phyloP scores from a whole-genome alignment of 805 yeast species.

The Candida hungchunana region DNA sequence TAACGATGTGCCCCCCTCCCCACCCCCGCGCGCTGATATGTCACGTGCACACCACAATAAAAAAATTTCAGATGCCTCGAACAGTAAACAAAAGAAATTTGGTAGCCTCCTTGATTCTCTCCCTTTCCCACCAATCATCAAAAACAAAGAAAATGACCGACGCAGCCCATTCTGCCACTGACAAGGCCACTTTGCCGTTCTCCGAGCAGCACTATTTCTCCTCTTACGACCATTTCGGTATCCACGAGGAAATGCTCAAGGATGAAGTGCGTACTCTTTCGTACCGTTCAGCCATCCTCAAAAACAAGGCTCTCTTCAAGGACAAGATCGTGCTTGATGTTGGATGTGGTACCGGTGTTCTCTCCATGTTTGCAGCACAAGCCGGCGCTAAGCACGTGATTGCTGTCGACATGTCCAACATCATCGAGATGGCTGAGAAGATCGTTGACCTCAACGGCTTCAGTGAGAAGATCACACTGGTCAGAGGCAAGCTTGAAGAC shows the following conservation, averaged over 20 bases:
- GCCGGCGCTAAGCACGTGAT: conserved; percentile 99
- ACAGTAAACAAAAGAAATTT: conserved; percentile 7
- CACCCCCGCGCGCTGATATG: too few species aligned
- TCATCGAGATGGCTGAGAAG: conserved; percentile 93
- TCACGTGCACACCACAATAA: too few species aligned
- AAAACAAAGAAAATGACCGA: conserved; percentile 15
- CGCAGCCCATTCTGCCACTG: conserved; percentile 52
- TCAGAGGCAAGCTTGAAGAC: conserved; percentile 94
- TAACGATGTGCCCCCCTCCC: too few species aligned
- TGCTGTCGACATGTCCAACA: conserved; percentile 96
- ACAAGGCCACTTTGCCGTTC: conserved; percentile 56
- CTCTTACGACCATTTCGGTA: conserved; percentile 95
- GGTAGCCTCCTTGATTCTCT: conserved; percentile 1
- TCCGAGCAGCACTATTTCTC: conserved; percentile 91
- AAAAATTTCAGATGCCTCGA: conserved; percentile 4
- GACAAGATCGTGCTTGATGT: conserved; percentile 94
- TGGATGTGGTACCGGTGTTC: conserved; percentile 98
- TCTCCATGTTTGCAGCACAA: conserved; percentile 96
- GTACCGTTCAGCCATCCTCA: conserved; percentile 87
- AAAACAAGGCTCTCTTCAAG: conserved; percentile 83
- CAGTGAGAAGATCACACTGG: conserved; percentile 76
- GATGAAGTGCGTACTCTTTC: conserved; percentile 90
- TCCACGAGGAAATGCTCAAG: conserved; percentile 98
- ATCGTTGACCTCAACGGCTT: conserved; percentile 82
- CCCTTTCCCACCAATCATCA: background rate